Base-by-base conservation (phyloP, 352 stramenopile genomes). In the Pythium aphanidermatum region DNA sequence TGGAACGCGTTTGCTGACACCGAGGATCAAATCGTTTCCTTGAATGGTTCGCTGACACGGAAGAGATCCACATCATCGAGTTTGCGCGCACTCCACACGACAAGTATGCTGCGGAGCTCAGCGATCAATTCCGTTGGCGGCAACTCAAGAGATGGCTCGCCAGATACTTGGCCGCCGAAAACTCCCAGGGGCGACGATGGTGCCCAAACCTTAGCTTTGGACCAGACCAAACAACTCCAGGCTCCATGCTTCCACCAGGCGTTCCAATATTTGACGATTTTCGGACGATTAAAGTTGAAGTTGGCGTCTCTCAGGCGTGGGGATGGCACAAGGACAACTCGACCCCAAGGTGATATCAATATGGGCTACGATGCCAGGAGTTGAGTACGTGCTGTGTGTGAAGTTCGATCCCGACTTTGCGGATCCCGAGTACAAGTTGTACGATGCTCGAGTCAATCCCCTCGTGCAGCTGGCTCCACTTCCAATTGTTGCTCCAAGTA, bases 371-470 rank as follows among this genome's bases (percentile, higher is more conserved):
- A 66, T 63, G 58, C 55, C 63, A 52, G 59, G 63, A 55, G 59
- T 73, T 23, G 58, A 73, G 54, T 66, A 69, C 45, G 55, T 64
- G 40, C 46, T 70, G 51, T 65, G 63, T 60, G 50, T 68, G 28
- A 68, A 68, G 39, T 65, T 61, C 19, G 51, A 68, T 41, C 25
- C 26, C 33, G 43, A 72, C 46, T 72, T 60, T 59, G 23, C 33
- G 43, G 65, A 68, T 54, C 54, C 58, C 36, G 50, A 68, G 56
- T 63, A 63, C 46, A 72, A 68, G 51, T 39, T 72, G 51, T 72
- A 68, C 54, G 63, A 68, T 52, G 43, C 25, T 63, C 63, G 51
- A 51, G 54, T 36, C 42, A 52, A 55, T 49, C 57, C 58, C 26
- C 53, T 62, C 20, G 46, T 58, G 50, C 54, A 47, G 54, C 31